Conservation (phyloP, 1,284 basidiomycete species). For the Chiua sp. region DNA sequence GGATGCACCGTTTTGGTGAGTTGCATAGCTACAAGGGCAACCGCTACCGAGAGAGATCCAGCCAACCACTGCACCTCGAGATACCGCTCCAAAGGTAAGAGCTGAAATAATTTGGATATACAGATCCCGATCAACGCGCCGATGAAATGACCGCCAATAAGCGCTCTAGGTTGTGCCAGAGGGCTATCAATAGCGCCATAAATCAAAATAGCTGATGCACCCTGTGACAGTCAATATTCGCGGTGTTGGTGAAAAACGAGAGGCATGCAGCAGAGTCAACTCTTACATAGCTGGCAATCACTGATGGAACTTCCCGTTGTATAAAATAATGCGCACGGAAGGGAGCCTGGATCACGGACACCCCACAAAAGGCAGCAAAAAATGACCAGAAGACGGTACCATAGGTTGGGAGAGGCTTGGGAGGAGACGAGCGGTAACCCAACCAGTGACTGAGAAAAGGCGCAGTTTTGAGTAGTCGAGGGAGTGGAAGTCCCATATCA, state of each 20-base stretch:
- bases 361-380: conserved; percentile 60
- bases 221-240: conserved; percentile 57
- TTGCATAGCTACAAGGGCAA: conserved; percentile 51
- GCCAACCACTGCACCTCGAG: conserved; percentile 58
- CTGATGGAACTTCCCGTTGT: conserved; percentile 49
- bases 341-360: conserved; percentile 60
- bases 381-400: conserved; percentile 41
- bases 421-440: conserved; percentile 14
- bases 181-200: conserved; percentile 65
- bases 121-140: conserved; percentile 46
- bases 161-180: conserved; percentile 63
- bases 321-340: conserved; percentile 58
- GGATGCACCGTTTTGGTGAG: conserved; percentile 65
- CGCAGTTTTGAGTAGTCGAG: neutral
- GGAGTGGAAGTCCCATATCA: conserved; percentile 3
- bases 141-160: conserved; percentile 45
- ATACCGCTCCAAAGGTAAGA: conserved; percentile 48
- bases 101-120: conserved; percentile 60
- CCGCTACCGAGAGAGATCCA: conserved; percentile 57
- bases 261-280: neutral
- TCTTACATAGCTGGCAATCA: conserved; percentile 31
- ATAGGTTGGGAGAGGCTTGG: conserved; percentile 8
- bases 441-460: conserved; percentile 18
- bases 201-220: conserved; percentile 63
- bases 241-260: conserved; percentile 39